Evolutionary conservation across 345 rosid genomes (phyloP).

Genomic region (Hevea brasiliensis): DNA sequence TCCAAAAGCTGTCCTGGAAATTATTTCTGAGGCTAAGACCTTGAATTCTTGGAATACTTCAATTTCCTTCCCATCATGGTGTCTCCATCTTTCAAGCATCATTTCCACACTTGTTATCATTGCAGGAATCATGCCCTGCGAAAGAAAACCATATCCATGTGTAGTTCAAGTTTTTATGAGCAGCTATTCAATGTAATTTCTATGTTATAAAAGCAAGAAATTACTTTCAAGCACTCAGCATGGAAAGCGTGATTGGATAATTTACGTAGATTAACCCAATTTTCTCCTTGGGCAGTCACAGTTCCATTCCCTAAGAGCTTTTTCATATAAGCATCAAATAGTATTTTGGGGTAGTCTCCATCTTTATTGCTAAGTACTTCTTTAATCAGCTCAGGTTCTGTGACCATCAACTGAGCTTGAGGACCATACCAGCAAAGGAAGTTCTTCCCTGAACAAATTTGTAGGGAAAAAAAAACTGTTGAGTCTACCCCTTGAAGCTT

Average conservation of each 20-base stretch:
- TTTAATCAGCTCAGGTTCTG: slow-evolving; percentile 42
- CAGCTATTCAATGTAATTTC: too few species aligned
- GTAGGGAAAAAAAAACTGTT: too few species aligned
- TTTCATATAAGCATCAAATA: neutral
- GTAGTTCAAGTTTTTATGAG: neutral
- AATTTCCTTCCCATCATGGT: slow-evolving; percentile 36
- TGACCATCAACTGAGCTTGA: slow-evolving; percentile 36
- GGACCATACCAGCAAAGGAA: slow-evolving; percentile 40
- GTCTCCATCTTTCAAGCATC: slow-evolving; percentile 49
- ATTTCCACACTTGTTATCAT: slow-evolving; percentile 37
- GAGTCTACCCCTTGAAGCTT: too few species aligned
- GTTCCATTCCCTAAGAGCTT: slow-evolving; percentile 44
- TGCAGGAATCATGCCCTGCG: slow-evolving; percentile 38
- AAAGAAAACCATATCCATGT: neutral
- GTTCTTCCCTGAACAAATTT: slow-evolving; percentile 43
- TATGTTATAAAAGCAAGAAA: neutral
- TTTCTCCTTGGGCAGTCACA: slow-evolving; percentile 29
- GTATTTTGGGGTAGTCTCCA: slow-evolving; percentile 17
- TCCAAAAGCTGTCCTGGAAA: slow-evolving; percentile 41
- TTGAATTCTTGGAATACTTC: slow-evolving; percentile 42
- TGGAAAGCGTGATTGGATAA: slow-evolving; percentile 50
- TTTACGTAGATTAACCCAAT: slow-evolving; percentile 47
- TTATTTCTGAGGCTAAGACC: slow-evolving; percentile 44
- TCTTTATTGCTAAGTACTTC: slow-evolving; percentile 42
- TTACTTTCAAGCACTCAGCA: slow-evolving; percentile 44